Conservation (phyloP, 176 grass and related monocot genomes). For the Carex pumila region DNA sequence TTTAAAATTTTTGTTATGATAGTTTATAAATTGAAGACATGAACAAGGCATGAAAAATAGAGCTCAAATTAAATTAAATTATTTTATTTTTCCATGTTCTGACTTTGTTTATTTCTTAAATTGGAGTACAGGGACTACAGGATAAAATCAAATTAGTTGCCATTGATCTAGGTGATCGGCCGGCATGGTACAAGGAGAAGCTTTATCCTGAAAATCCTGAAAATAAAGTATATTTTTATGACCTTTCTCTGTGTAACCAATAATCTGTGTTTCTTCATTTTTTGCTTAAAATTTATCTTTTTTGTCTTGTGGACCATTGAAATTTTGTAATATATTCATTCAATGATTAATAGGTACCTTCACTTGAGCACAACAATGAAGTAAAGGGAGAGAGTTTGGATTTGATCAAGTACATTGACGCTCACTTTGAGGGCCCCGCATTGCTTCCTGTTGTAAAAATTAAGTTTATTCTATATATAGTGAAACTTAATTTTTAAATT, state of each 20-base stretch:
- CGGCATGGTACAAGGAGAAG: conserved; percentile 79
- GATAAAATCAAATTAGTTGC: conserved; percentile 46
- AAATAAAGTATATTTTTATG: conserved; percentile 39
- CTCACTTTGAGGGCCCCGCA: conserved; percentile 53
- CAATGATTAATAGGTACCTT: conserved; percentile 40
- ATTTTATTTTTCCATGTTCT: background rate
- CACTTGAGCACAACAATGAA: conserved; percentile 60
- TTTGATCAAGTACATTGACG: conserved; percentile 60
- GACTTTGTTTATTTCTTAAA: background rate
- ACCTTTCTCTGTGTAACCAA: background rate
- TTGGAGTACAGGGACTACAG: conserved; percentile 41
- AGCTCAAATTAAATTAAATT: background rate
- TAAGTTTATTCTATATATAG: background rate
- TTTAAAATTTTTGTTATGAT: too few relatives aligned
- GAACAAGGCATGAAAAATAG: too few relatives aligned
- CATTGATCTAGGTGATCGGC: conserved; percentile 43
- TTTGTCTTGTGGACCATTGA: background rate
- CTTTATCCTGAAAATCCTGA: conserved; percentile 45
- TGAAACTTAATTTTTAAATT: background rate
- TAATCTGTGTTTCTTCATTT: background rate
- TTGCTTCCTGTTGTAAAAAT: conserved; percentile 58
- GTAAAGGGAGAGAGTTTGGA: conserved; percentile 67
- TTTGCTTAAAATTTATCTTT: background rate
- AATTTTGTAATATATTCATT: background rate
- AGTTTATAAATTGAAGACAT: too few relatives aligned